A percentile compares a stretch with the other conserved stretches of the same genome.
Conservation (phyloP, 176 grass and related monocot species). For the Carex myosuroides region DNA sequence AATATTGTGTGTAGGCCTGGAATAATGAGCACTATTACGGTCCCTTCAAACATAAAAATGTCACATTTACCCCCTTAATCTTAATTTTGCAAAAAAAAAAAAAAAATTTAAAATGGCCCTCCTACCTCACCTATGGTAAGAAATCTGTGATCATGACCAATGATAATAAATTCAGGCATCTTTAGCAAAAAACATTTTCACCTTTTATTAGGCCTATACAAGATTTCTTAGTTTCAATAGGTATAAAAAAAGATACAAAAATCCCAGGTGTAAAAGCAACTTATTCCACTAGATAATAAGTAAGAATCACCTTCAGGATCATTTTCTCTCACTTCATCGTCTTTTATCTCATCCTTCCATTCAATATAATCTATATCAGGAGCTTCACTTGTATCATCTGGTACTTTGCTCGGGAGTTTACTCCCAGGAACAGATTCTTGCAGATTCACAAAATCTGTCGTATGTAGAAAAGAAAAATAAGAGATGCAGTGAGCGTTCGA, state of each 20-base stretch:
- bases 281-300: not conserved
- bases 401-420: not conserved
- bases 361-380: not conserved
- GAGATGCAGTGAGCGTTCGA: not conserved
- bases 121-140: not conserved
- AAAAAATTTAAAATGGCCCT: not conserved
- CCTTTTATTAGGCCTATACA: not conserved
- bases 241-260: not conserved
- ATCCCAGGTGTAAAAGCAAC: not conserved
- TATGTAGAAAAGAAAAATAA: not conserved
- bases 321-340: not conserved
- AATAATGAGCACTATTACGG: not conserved
- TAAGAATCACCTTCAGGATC: constrained; percentile 5
- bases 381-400: not conserved
- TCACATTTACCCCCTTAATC: not conserved
- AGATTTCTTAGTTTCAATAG: not conserved
- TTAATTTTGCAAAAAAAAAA: not conserved
- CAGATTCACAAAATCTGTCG: constrained; percentile 4
- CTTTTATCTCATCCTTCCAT: not conserved
- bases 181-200: not conserved
- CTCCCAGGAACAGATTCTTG: not conserved
- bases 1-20: not conserved
- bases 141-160: not conserved
- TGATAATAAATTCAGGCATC: not conserved
- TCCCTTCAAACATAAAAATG: not conserved